Evolutionary conservation across 768 basidiomycete genomes (phyloP).

Genomic region (Lactarius sanguifluus): DNA sequence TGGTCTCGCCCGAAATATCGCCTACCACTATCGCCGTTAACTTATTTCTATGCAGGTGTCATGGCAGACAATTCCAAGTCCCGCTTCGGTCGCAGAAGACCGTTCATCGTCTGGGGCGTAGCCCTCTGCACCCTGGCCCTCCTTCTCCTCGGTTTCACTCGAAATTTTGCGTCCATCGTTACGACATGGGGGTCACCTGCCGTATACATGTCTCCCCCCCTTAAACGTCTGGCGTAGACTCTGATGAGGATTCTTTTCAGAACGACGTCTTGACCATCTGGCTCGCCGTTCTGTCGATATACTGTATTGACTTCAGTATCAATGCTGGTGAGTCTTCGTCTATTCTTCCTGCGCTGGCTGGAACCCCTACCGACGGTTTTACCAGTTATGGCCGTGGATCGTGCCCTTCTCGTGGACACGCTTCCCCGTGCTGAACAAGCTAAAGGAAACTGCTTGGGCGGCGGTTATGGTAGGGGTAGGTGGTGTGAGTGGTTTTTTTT

Average conservation of each 20-base stretch:
- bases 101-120: slow-evolving; percentile 79
- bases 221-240: not conserved
- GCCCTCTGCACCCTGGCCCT: slow-evolving; percentile 66
- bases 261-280: slow-evolving; percentile 68
- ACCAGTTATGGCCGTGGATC: slow-evolving; percentile 83
- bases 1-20: slow-evolving; percentile 42
- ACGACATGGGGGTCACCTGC: slow-evolving; percentile 37
- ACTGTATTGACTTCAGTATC: slow-evolving; percentile 64
- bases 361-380: slow-evolving; percentile 10
- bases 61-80: slow-evolving; percentile 85
- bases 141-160: slow-evolving; percentile 81
- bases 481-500: slow-evolving; percentile 82
- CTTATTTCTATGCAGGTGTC: slow-evolving; percentile 41
- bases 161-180: slow-evolving; percentile 58
- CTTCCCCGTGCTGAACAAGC: slow-evolving; percentile 75
- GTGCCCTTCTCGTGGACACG: slow-evolving; percentile 86
- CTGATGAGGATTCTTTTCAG: slow-evolving; percentile 39
- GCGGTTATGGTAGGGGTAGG: slow-evolving; percentile 90
- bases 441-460: slow-evolving; percentile 91
- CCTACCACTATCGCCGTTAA: not conserved
- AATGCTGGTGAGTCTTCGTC: slow-evolving; percentile 45
- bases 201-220: slow-evolving; percentile 33
- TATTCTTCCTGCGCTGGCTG: slow-evolving; percentile 38
- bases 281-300: slow-evolving; percentile 73
- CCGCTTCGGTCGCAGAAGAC: slow-evolving; percentile 78